These are phyloP conservation scores for Suillus plorans DNA, from an alignment of 768 basidiomycete genomes.

Conservation along the genomic window DNA sequence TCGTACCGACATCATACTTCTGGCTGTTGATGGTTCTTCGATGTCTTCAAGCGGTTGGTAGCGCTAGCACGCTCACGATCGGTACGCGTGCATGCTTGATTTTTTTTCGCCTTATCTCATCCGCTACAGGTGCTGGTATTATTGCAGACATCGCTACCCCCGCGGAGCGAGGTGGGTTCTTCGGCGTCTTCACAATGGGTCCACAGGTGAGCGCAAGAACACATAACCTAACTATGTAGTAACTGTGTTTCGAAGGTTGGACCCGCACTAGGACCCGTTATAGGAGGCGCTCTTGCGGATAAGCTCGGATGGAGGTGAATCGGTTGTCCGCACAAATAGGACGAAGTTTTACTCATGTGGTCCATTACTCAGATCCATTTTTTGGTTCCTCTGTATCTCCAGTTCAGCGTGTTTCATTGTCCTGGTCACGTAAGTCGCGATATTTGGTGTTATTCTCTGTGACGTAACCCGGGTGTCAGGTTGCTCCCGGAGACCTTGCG, in stretches of 20 bases:
- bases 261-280: slow-evolving; percentile 48
- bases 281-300: slow-evolving; percentile 56
- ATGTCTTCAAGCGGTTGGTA: slow-evolving; percentile 71
- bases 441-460: slow-evolving; percentile 17
- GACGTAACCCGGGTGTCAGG: slow-evolving; percentile 14
- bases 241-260: slow-evolving; percentile 40
- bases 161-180: slow-evolving; percentile 66
- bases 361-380: slow-evolving; percentile 44
- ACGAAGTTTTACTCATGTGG: neutral
- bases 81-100: slow-evolving; percentile 34
- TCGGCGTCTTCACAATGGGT: slow-evolving; percentile 61
- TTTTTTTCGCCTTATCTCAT: neutral
- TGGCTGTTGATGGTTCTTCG: slow-evolving; percentile 77
- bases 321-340: neutral
- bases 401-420: slow-evolving; percentile 44
- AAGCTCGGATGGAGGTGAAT: slow-evolving; percentile 62
- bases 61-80: slow-evolving; percentile 69
- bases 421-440: slow-evolving; percentile 41
- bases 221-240: neutral
- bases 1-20: slow-evolving; percentile 52
- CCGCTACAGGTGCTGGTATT: slow-evolving; percentile 56
- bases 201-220: slow-evolving; percentile 45
- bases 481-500: slow-evolving; percentile 13
- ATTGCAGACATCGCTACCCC: slow-evolving; percentile 72
- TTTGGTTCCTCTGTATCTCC: slow-evolving; percentile 60